A percentile compares a stretch with the other conserved stretches of the same genome.
Conservation (phyloP, 345 rosid species). For the Citrus trifoliata region DNA sequence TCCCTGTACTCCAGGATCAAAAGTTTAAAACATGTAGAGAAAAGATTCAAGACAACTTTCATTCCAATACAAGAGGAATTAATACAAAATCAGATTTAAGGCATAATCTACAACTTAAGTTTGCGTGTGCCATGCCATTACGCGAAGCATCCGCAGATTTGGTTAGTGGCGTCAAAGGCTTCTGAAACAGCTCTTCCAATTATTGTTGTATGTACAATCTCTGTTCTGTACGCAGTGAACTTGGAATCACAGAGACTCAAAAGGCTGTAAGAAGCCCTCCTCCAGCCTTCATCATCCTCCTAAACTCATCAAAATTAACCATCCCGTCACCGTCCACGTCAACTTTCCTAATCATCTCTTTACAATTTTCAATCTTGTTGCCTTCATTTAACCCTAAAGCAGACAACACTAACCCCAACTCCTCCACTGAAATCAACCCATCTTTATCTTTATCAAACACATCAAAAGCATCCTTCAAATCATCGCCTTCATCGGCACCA, state of each 20-base stretch:
- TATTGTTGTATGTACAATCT: slow-evolving; percentile 3
- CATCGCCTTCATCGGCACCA: slow-evolving; percentile 17
- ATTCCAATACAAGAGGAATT: neutral
- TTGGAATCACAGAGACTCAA: neutral
- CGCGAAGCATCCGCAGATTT: no score
- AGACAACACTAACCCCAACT: slow-evolving; percentile 44
- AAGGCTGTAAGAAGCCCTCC: slow-evolving; percentile 14
- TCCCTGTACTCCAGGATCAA: neutral
- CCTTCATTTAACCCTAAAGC: slow-evolving; percentile 57
- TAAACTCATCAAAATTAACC: slow-evolving; percentile 55
- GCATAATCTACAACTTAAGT: neutral
- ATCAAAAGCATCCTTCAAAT: slow-evolving; percentile 56
- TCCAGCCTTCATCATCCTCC: slow-evolving; percentile 51
- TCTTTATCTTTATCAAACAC: slow-evolving; percentile 62
- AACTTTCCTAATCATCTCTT: slow-evolving; percentile 53
- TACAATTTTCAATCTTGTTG: slow-evolving; percentile 48
- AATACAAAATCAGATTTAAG: neutral
- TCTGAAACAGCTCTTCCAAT: neutral
- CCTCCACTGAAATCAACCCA: slow-evolving; percentile 60
- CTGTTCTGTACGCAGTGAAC: neutral
- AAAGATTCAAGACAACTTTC: neutral
- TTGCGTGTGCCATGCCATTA: no score
- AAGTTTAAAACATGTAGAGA: neutral
- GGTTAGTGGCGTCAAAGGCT: no score
- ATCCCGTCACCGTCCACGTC: slow-evolving; percentile 66